A percentile compares a stretch with the other conserved stretches of the same genome.
These are phyloP conservation scores for Talinum fruticosum DNA, from an alignment of 148 eudicot species.

Conservation along the genomic window DNA sequence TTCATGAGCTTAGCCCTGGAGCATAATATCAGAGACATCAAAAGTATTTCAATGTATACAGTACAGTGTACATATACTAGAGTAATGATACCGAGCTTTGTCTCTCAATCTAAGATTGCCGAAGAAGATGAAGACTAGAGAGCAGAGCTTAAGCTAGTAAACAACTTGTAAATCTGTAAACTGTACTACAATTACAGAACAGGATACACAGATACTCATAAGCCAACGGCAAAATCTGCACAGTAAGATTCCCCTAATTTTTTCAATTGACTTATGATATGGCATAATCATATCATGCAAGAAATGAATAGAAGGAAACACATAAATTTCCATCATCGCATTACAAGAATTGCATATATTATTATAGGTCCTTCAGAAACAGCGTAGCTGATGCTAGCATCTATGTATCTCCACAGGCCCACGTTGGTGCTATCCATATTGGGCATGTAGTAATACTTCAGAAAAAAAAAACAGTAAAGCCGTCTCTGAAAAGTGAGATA, in stretches of 20 bases:
- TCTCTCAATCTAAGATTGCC: not conserved
- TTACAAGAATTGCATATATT: not conserved
- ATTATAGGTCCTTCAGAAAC: not conserved
- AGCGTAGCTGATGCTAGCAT: not conserved
- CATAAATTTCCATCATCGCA: not conserved
- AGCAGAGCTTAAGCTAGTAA: conserved; percentile 1
- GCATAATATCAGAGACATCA: not conserved
- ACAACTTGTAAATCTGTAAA: not conserved
- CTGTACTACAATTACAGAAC: not conserved
- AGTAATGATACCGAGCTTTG: not conserved
- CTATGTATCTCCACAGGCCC: not conserved
- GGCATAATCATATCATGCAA: not conserved
- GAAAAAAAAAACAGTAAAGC: not conserved
- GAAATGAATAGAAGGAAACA: too few relatives aligned
- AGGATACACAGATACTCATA: conserved; percentile 3
- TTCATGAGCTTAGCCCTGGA: not conserved
- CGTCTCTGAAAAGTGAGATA: not conserved
- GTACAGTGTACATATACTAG: conserved; percentile 19
- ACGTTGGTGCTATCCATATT: not conserved
- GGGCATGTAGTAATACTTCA: not conserved
- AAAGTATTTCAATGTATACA: not conserved
- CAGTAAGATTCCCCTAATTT: not conserved
- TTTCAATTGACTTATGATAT: not conserved
- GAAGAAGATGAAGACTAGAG: conserved; percentile 8
- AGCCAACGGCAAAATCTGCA: not conserved